Evolutionary conservation across 768 basidiomycete species (phyloP), one percentile per base, ranked within the genome.

Genomic region (Phanerochaete carnosa): DNA sequence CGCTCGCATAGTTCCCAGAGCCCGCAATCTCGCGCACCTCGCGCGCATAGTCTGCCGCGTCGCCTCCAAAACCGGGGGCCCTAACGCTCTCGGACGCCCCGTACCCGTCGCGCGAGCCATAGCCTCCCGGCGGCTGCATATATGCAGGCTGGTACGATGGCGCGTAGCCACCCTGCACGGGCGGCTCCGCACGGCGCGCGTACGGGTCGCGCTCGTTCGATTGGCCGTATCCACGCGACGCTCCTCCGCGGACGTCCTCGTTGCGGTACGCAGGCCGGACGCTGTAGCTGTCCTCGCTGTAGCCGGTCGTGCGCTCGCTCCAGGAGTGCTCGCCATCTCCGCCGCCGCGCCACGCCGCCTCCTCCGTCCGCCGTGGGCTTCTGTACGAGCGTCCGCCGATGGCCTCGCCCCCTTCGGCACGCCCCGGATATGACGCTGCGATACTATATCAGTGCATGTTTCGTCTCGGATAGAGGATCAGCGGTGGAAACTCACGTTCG

Each of bases 91-190:
- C 11, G 52, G 25, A n/a, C 25, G 32, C 35, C 7, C 35, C 23
- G 16, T 35, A 25, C 37, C 7, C 22, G 33, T 43, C 35, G 35
- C 37, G 54, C 33, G 54, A 22, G 32, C 56, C 45, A 28, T 57
- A 29, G n/a, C n/a, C 19, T n/a, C 32, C 51, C 12, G 55, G 16
- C 22, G 33, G 7, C 15, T 3, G 16, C 22, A 22, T 13, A 37
- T 53, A 59, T 8, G 58, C 23, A 16, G 33, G 58, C 32, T 59
- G 58, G 58, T 59, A 59, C 2, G 58, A 52, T 15, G 58, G 58
- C 15, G 25, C 35, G 51, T 59, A 59, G 2, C 58, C 58, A 37
- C 58, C 26, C 22, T 37, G 30, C 29, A 23, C 58, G 13, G 3
- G 16, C 30, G 47, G 32, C 33, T 49, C 45, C 15, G 25, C 9